Conservation (phyloP, 495 filamentous ascomycete genomes). For the Cryomyces antarcticus region DNA sequence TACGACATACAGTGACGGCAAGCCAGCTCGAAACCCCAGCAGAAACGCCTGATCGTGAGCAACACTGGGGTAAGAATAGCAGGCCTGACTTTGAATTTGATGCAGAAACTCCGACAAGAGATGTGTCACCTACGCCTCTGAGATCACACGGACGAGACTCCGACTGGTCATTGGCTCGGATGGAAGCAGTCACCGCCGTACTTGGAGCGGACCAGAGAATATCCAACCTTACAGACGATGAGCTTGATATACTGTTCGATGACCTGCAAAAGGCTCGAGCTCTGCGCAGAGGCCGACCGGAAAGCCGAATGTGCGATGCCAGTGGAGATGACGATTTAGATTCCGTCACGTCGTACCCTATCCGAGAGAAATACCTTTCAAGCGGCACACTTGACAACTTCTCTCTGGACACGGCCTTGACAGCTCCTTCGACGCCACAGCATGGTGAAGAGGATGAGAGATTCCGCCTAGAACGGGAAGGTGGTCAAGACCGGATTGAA, state of each 20-base stretch:
- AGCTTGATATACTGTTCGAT: conserved; percentile 84
- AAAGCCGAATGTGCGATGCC: conserved; percentile 28
- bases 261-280: conserved; percentile 80
- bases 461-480: conserved; percentile 55
- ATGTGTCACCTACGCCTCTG: conserved; percentile 17
- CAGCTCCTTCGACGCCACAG: conserved; percentile 80
- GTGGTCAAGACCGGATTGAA: conserved; percentile 76
- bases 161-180: conserved; percentile 87
- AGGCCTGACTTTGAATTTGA: conserved; percentile 53
- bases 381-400: conserved; percentile 93
- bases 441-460: conserved; percentile 53
- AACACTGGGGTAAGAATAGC: conserved; percentile 36
- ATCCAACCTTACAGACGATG: conserved; percentile 72
- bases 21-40: conserved; percentile 58
- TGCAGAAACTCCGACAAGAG: conserved; percentile 24
- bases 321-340: conserved; percentile 60
- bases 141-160: conserved; percentile 58
- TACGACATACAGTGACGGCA: conserved; percentile 74
- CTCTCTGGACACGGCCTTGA: conserved; percentile 82
- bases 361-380: conserved; percentile 90
- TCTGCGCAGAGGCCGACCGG: conserved; percentile 48
- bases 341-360: conserved; percentile 68
- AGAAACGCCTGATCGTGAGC: conserved; percentile 48
- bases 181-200: conserved; percentile 78
- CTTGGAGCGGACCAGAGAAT: conserved; percentile 88